Base-by-base conservation (phyloP, 208 protist species). In the Porcisia deanei region DNA sequence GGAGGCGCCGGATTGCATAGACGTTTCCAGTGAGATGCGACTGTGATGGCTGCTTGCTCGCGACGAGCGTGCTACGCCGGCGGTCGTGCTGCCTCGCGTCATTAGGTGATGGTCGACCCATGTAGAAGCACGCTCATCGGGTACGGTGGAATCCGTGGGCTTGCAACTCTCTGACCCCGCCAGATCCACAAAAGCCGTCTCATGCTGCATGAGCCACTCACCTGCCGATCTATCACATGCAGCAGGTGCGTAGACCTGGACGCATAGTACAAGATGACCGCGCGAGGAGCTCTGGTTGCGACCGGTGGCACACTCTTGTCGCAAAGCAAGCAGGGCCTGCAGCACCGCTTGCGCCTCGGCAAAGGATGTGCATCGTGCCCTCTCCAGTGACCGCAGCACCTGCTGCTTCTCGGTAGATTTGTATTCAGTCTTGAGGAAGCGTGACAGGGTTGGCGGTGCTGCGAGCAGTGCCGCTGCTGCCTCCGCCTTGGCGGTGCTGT, bases 121-220 rank as follows among this genome's bases (percentile, higher is more conserved):
- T 61, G 30, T 14, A 30, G 65, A 41, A 22, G 34, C 8, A 30
- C 9, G 5, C 8, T n/a, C 18, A 43, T 25, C 34, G 16, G 30
- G 37, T 20, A 43, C n/a, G 54, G 65, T 66, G 3, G 34, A 71
- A 22, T 82, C 88, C 2, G 78, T 49, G 72, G 79, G 77, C 41
- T 67, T 57, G 1, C 66, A 66, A 55, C 84, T 87, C 77, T 95
- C 91, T 9, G 88, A 93, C 14, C 91, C 91, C 1, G 91, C 91
- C 0, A 95, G 79, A 71, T 95, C 91, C 5, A 86, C 85, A 68
- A 95, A 89, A 16, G 90, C 71, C 1, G 82, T 82, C 53, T 94
- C 90, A 37, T 74, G 66, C 78, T 73, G 53, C 30, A 77, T 43
- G 1, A 39, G 22, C 71, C 69, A 81, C 66, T 49, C 58, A 20